Evolutionary conservation across 169 alveolate genomes (phyloP), one percentile per base, ranked within the genome.

Genomic region (Amoebophrya sp.): DNA sequence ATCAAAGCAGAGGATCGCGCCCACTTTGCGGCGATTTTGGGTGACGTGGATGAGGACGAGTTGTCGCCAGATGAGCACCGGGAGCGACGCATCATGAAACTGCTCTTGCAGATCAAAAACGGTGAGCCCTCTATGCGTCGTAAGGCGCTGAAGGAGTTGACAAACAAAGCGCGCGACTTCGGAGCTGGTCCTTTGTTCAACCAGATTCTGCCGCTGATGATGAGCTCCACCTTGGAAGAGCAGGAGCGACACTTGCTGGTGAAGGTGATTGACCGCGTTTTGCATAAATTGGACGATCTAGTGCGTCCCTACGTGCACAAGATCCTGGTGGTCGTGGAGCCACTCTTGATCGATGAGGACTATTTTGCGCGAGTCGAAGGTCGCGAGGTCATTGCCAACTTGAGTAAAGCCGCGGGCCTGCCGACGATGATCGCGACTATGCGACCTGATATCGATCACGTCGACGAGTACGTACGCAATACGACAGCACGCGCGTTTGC

Each of bases 311-410:
- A 98, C 96, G 99, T 98, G 29, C 99, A 98, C 93, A 98, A 98
- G 95, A 98, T 99, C 33, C 94, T 99, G 93, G 99, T 98, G 34
- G 99, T 99, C 39, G 98, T 99, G 24, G 99, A 98, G 94, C 99
- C 99, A 0, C 96, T 99, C 95, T 96, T 99, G 38, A 98, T 98
- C 77, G 99, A 99, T 94, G 99, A 99, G 95, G 99, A 98, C 93
- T 98, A 98, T 94, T 99, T 98, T 94, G 99, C 99, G 0, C 97
- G 99, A 93, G 99, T 98, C 39, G 99, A 99, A 95, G 99, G 99
- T 93, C 98, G 94, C 33, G 93, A 92, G 91, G 89, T 92, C 92
- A 92, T 92, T 14, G 89, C 92, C 92, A 91, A 90, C 54, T 40
- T 90, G 89, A 90, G 92, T 76, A 91, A 89, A 90, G 92, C 92